These are phyloP conservation scores for Leccinum holopus DNA, from an alignment of 1,284 basidiomycete genomes.

Conservation along the genomic window DNA sequence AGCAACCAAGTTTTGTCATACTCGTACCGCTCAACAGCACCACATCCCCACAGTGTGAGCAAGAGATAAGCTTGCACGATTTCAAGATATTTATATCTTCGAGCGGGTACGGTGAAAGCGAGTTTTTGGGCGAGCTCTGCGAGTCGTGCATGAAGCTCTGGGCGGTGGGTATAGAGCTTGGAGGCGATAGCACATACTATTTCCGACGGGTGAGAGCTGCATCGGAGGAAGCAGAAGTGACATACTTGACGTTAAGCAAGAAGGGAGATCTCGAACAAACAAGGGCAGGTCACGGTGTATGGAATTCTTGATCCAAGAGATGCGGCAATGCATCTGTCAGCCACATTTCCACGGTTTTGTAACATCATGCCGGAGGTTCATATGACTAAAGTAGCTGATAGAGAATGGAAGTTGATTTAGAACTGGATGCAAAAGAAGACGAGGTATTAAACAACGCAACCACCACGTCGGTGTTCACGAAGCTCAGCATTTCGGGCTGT, in stretches of 20 bases:
- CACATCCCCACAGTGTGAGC: constrained; percentile 80
- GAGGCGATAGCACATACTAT: constrained; percentile 91
- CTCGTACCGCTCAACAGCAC: constrained; percentile 93
- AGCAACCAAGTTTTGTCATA: constrained; percentile 96
- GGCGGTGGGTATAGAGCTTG: constrained; percentile 83
- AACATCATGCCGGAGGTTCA: constrained; percentile 55
- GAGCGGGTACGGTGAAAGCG: constrained; percentile 84
- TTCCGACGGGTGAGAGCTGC: constrained; percentile 4
- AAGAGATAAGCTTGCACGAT: constrained; percentile 90
- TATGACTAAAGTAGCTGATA: constrained; percentile 70
- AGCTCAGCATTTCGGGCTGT: constrained; percentile 87
- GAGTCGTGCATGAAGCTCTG: constrained; percentile 81
- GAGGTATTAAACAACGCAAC: constrained; percentile 75
- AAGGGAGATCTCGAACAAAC: constrained; percentile 93
- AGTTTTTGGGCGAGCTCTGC: constrained; percentile 86
- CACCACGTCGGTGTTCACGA: constrained; percentile 81
- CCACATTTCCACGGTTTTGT: neutral
- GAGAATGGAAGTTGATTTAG: constrained; percentile 14
- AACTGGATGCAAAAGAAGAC: constrained; percentile 13
- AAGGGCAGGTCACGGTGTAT: constrained; percentile 73
- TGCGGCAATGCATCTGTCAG: constrained; percentile 62
- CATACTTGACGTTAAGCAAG: constrained; percentile 84
- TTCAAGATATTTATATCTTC: constrained; percentile 94
- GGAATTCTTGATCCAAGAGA: constrained; percentile 81
- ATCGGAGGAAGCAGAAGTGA: constrained; percentile 18